A percentile compares a stretch with the other conserved stretches of the same genome.
phyloP scores from a whole-genome alignment of 2,329 filamentous ascomycete genomes.

The Neophaeococcomyces aloes region DNA sequence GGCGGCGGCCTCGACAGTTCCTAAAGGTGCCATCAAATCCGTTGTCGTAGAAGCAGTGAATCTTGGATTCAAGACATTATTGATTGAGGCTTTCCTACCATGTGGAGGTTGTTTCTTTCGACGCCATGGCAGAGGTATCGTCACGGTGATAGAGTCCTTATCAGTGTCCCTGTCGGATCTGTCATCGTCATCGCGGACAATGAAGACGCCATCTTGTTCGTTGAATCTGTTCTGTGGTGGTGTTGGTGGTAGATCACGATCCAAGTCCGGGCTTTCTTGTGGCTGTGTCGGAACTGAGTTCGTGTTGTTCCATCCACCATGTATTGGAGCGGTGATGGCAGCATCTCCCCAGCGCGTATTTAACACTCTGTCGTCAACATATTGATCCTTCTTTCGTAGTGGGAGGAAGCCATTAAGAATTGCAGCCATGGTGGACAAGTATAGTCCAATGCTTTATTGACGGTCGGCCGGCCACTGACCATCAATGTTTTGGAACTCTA shows the following conservation, averaged over 20 bases:
- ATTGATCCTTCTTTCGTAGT: slow-evolving; percentile 3
- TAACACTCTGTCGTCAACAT: slow-evolving; percentile 12
- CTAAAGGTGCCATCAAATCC: neutral
- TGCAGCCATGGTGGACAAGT: slow-evolving; percentile 1
- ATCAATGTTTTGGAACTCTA: neutral
- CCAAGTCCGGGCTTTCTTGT: slow-evolving; percentile 1
- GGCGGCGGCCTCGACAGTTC: slow-evolving; percentile 2
- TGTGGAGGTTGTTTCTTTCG: neutral
- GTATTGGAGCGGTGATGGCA: slow-evolving; percentile 31
- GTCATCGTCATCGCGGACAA: neutral
- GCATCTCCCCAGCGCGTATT: slow-evolving; percentile 33
- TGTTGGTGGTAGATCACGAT: slow-evolving; percentile 6
- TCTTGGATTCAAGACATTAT: neutral
- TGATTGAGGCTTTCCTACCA: neutral
- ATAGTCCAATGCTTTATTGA: neutral
- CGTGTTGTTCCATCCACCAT: slow-evolving; percentile 30
- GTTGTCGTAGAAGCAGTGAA: neutral
- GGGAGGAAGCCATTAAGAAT: slow-evolving; percentile 6
- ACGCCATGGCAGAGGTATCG: slow-evolving; percentile 6
- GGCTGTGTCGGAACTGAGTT: neutral
- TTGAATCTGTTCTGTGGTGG: slow-evolving; percentile 1
- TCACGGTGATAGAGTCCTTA: slow-evolving; percentile 4
- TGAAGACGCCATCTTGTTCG: slow-evolving; percentile 3
- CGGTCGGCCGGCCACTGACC: neutral
- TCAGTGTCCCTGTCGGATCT: neutral